Evolutionary conservation across 2,329 filamentous ascomycete genomes (phyloP).

Genomic region (Paramyrothecium roridum): DNA sequence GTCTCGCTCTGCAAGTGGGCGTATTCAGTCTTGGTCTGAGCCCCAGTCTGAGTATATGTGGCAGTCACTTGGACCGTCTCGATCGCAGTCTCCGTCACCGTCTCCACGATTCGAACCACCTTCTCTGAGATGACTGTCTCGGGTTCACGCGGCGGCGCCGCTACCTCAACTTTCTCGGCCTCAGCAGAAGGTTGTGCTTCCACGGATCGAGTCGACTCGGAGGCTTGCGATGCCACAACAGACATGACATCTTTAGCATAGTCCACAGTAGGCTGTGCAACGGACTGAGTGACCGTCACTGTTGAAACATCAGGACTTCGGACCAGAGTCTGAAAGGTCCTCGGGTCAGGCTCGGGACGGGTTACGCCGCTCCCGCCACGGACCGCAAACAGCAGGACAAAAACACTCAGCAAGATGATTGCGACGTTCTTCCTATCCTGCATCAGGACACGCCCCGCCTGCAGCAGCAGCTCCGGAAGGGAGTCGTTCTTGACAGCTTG

Average conservation of each 20-base stretch:
- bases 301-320: slow-evolving; percentile 17
- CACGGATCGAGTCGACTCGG: not conserved
- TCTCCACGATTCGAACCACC: slow-evolving; percentile 30
- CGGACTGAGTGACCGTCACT: slow-evolving; percentile 17
- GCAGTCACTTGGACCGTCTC: slow-evolving; percentile 23
- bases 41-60: slow-evolving; percentile 22
- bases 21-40: slow-evolving; percentile 3
- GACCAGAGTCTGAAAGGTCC: slow-evolving; percentile 25
- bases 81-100: slow-evolving; percentile 29
- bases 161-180: not conserved
- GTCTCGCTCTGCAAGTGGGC: slow-evolving; percentile 4
- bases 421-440: slow-evolving; percentile 57
- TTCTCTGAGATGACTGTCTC: slow-evolving; percentile 16
- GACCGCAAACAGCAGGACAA: slow-evolving; percentile 51
- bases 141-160: slow-evolving; percentile 14
- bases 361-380: slow-evolving; percentile 14
- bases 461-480: slow-evolving; percentile 50
- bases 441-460: slow-evolving; percentile 51
- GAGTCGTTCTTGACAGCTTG: slow-evolving; percentile 39
- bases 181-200: not conserved
- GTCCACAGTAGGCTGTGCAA: slow-evolving; percentile 4
- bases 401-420: slow-evolving; percentile 50
- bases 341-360: slow-evolving; percentile 14
- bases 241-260: slow-evolving; percentile 4
- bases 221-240: not conserved